Evolutionary conservation across 148 eudicot genomes (phyloP), one percentile per base, ranked within the genome.

Genomic region (Heliamphora exappendiculata): DNA sequence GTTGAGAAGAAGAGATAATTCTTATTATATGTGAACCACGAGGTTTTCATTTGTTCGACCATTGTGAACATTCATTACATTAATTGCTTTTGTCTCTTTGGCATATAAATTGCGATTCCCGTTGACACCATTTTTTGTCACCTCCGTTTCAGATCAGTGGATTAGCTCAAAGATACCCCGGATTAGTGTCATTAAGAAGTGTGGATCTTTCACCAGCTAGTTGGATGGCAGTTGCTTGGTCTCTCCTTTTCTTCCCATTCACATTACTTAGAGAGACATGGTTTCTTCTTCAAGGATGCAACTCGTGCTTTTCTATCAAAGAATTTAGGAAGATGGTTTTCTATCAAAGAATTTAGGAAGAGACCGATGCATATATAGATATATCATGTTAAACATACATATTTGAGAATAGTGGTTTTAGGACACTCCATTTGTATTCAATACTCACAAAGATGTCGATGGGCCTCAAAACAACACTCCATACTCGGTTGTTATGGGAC

Each of bases 171-270:
- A 41, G 28, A 8, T 67, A 70, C 69, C 77, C 76, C 0, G 79
- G 86, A 19, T 31, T 84, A 4, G 12, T 45, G 28, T 63, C 79
- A n/a, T 67, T 81, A 36, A 75, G 34, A 26, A 78, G 74, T 47
- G 71, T 72, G 2, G 86, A 84, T 51, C 76, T 84, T 12, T 81
- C 86, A 49, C 84, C 86, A n/a, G 86, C 86, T 17, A 84, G 86
- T 75, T 84, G 86, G 86, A 75, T 84, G 79, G 66, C 84, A 17
- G 33, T 84, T 65, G 74, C 78, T 29, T 84, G 86, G 86, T 84
- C 37, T 39, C 77, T 54, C 9, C 60, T 11, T 63, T 17, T 33
- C 17, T 26, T 6, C 4, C 12, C 1, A 0, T 31, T 2, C n/a
- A 64, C 24, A 39, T 66, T 37, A 20, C 8, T 26, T 65, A 36